phyloP scores from a whole-genome alignment of 139 green algal species.

The Closterium sp. region DNA sequence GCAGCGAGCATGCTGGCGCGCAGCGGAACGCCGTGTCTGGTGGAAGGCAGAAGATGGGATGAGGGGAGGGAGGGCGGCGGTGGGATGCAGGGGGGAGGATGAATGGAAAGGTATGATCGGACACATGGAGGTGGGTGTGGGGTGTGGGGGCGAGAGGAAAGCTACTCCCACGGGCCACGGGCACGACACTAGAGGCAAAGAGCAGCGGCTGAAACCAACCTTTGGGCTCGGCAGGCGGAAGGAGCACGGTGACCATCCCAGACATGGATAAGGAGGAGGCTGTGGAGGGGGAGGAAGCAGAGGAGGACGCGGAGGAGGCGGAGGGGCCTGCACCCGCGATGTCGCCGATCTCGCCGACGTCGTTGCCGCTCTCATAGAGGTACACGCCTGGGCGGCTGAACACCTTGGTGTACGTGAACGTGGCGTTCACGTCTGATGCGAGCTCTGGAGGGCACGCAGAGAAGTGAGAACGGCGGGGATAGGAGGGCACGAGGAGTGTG shows the following conservation, averaged over 20 bases:
- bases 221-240: neutral
- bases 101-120: neutral
- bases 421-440: neutral
- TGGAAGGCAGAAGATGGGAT: neutral
- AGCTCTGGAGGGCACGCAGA: neutral
- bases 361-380: conserved; percentile 7
- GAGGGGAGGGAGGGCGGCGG: too few species aligned
- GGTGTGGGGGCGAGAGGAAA: too few species aligned
- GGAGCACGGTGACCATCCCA: neutral
- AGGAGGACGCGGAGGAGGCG: neutral
- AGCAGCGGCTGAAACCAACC: too few species aligned
- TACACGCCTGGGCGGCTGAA: conserved; percentile 9
- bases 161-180: too few species aligned
- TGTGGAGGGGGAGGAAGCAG: neutral
- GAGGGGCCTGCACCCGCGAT: neutral
- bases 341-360: neutral
- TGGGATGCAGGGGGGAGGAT: neutral
- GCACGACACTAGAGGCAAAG: too few species aligned
- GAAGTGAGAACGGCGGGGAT: neutral
- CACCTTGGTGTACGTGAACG: conserved; percentile 23
- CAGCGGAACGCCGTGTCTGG: neutral
- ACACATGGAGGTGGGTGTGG: neutral
- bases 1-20: neutral
- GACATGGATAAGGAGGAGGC: neutral
- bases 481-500: neutral